Evolutionary conservation across 2,329 filamentous ascomycete genomes (phyloP).

Genomic region (Celoporthe dispersa): DNA sequence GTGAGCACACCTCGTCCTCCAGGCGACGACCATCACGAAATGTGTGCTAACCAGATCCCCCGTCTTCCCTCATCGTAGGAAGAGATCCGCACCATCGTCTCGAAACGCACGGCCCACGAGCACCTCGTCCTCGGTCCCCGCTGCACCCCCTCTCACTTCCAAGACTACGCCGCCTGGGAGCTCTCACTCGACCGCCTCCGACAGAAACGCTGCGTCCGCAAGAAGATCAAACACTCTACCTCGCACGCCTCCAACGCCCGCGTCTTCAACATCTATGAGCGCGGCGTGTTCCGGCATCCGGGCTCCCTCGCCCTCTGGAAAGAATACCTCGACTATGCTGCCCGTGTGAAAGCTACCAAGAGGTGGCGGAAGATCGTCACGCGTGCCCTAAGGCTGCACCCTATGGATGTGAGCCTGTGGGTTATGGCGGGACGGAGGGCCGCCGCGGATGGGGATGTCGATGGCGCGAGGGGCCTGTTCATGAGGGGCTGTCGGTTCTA

Average conservation of each 20-base stretch:
- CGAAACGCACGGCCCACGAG: slow-evolving; percentile 91
- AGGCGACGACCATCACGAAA: slow-evolving; percentile 13
- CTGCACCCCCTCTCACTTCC: slow-evolving; percentile 76
- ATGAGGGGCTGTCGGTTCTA: slow-evolving; percentile 90
- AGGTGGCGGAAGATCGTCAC: slow-evolving; percentile 68
- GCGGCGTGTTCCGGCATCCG: slow-evolving; percentile 82
- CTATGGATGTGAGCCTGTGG: slow-evolving; percentile 83
- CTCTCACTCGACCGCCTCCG: slow-evolving; percentile 74
- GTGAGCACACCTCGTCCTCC: slow-evolving; percentile 45
- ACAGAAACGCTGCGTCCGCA: slow-evolving; percentile 78
- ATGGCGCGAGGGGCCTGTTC: slow-evolving; percentile 81
- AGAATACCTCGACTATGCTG: slow-evolving; percentile 84
- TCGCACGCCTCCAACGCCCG: slow-evolving; percentile 77
- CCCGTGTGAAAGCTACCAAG: slow-evolving; percentile 68
- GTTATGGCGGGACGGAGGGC: slow-evolving; percentile 79
- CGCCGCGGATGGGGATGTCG: slow-evolving; percentile 84
- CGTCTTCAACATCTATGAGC: slow-evolving; percentile 87
- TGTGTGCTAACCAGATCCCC: not conserved
- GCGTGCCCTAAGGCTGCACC: slow-evolving; percentile 80
- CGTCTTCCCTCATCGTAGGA: slow-evolving; percentile 57
- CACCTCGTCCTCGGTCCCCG: slow-evolving; percentile 86
- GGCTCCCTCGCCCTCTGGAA: slow-evolving; percentile 84
- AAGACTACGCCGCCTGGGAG: slow-evolving; percentile 79
- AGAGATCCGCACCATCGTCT: slow-evolving; percentile 86
- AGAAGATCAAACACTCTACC: slow-evolving; percentile 73